Percentiles rank a stretch among this genome's conserved stretches.
These are phyloP conservation scores for Bruguiera gymnorhiza DNA, from an alignment of 345 rosid species.

Conservation along the genomic window DNA sequence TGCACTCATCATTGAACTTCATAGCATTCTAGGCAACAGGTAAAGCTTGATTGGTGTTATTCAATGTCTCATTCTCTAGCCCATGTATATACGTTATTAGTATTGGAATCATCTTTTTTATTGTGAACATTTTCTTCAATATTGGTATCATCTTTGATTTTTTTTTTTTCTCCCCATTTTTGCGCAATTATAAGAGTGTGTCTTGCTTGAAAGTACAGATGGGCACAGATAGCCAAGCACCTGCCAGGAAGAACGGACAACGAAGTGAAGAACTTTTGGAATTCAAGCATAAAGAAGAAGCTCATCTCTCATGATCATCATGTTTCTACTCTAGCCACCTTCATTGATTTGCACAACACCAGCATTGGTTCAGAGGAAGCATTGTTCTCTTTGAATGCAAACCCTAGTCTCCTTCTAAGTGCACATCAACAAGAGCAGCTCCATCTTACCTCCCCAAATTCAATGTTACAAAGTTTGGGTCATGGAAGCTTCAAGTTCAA, in stretches of 20 bases:
- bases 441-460: conserved; percentile 31
- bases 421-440: conserved; percentile 34
- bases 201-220: conserved; percentile 8
- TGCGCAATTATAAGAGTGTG: not conserved
- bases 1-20: conserved; percentile 89
- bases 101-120: no score
- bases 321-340: conserved; percentile 36
- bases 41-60: not conserved
- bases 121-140: no score
- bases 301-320: conserved; percentile 23
- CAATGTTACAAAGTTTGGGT: conserved; percentile 47
- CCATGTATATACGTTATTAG: no score
- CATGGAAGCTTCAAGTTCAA: conserved; percentile 42
- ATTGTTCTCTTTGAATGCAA: conserved; percentile 44
- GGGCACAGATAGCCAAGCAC: conserved; percentile 36
- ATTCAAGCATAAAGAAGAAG: conserved; percentile 36
- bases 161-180: not conserved
- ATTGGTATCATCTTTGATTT: no score
- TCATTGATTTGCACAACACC: conserved; percentile 28
- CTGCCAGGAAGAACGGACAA: conserved; percentile 35
- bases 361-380: conserved; percentile 28
- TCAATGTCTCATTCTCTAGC: no score
- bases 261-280: conserved; percentile 38
- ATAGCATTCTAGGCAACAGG: conserved; percentile 95
- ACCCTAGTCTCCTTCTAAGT: conserved; percentile 47